Evolutionary conservation across 768 basidiomycete genomes (phyloP).

Genomic region (Tulasnella sp.): DNA sequence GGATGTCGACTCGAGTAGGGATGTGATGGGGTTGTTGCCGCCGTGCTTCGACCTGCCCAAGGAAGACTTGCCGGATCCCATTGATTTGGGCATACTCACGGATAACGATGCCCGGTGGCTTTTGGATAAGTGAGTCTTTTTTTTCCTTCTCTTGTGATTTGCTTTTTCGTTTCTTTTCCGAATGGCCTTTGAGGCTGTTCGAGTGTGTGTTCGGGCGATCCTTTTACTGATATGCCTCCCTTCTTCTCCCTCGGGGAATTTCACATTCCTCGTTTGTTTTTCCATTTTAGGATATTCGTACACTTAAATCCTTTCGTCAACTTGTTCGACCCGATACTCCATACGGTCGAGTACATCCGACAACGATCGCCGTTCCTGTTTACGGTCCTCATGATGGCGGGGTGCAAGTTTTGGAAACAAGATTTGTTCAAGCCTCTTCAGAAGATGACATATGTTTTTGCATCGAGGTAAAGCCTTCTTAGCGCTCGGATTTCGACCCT

Average conservation of each 20-base stretch:
- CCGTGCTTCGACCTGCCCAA: slow-evolving; percentile 27
- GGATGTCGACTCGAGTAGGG: slow-evolving; percentile 23
- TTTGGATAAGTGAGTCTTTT: slow-evolving; percentile 44
- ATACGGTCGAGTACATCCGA: slow-evolving; percentile 73
- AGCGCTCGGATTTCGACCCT: background rate
- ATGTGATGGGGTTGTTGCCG: background rate
- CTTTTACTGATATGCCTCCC: background rate
- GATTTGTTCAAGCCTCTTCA: slow-evolving; percentile 59
- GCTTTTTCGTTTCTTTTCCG: slow-evolving; percentile 19
- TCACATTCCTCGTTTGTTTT: background rate
- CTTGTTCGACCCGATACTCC: slow-evolving; percentile 79
- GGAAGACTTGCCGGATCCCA: slow-evolving; percentile 50
- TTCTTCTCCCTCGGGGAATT: slow-evolving; percentile 15
- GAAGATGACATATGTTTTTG: slow-evolving; percentile 56
- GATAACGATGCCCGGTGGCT: slow-evolving; percentile 62
- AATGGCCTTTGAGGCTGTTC: background rate
- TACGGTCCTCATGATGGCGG: slow-evolving; percentile 74
- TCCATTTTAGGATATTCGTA: slow-evolving; percentile 45
- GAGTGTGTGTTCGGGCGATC: background rate
- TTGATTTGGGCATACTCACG: slow-evolving; percentile 59
- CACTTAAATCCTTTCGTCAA: slow-evolving; percentile 86
- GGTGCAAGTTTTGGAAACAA: slow-evolving; percentile 74
- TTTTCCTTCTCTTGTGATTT: background rate
- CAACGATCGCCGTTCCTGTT: slow-evolving; percentile 74
- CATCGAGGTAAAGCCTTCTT: background rate